Base-by-base conservation (phyloP, 2,329 filamentous ascomycete genomes). In the Stagonosporopsis cucurbitacearum region DNA sequence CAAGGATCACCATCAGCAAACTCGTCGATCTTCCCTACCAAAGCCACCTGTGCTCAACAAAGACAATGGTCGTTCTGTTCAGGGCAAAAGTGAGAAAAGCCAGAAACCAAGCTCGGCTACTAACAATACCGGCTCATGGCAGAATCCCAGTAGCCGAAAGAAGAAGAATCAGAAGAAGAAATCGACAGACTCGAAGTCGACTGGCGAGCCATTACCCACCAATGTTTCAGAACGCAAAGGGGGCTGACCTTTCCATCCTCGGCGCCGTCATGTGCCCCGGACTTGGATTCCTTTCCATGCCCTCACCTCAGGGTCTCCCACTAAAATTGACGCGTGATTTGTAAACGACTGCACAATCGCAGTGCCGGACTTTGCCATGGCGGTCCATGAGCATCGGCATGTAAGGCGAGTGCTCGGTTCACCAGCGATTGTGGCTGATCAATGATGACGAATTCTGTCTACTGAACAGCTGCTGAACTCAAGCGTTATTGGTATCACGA, bases 211-310 rank as follows among this genome's bases (percentile, higher is more conserved):
- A 4, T 55, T 80, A 47, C 79, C 79, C 15, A 70, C 67, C 1
- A 79, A 79, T 60, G 73, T 76, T 41, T 72, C 73, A 30, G 79
- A 81, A 47, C 71, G 79, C 32, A 81, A 81, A 57, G 79, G 79
- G 12, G 79, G 79, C 20, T 78, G 70, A 51, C 17, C 15, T 25
- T 8, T 23, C 12, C 11, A 20, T 15, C 8, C 15, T 6, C 9
- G 6, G 39, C 25, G 39, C 13, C 17, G 17, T 8, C 15, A 3
- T 13, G 30, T 12, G 12, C 13, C 13, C 26, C 15, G 20, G 15
- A 23, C 4, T 12, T 1, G 17, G 25, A 9, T 13, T 11, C 13
- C n/a, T 20, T 19, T n/a, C 26, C n/a, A 25, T 20, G 11, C 32
- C 11, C 9, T 35, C 22, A 19, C 22, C 11, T n/a, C 4, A 22